Evolutionary conservation across 2,329 filamentous ascomycete genomes (phyloP).

Genomic region (Fusarium armeniacum): DNA sequence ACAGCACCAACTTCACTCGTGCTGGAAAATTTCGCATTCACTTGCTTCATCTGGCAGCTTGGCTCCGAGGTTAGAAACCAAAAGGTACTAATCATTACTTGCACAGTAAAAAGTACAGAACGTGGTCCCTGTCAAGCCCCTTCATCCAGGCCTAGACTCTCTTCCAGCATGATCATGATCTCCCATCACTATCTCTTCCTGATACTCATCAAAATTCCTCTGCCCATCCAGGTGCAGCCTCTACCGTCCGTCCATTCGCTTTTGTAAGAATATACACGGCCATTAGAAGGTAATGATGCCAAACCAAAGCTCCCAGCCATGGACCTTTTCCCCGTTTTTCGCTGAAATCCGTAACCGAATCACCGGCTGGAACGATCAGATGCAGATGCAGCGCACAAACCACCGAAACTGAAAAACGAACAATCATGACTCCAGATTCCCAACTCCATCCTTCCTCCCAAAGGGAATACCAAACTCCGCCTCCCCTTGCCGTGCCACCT

Average conservation of each 20-base stretch:
- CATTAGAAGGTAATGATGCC: conserved; percentile 52
- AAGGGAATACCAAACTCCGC: conserved; percentile 51
- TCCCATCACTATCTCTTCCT: conserved; percentile 34
- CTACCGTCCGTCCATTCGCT: conserved; percentile 46
- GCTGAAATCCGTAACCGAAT: conserved; percentile 49
- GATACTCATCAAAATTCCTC: conserved; percentile 32
- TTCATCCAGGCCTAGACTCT: conserved; percentile 30
- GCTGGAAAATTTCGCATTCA: conserved; percentile 13
- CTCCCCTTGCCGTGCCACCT: conserved; percentile 35
- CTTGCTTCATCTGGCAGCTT: conserved; percentile 27
- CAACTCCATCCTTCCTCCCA: conserved; percentile 51
- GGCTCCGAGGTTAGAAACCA: conserved; percentile 30
- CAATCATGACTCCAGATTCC: conserved; percentile 53
- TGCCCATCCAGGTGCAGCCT: conserved; percentile 42
- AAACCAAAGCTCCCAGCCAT: conserved; percentile 51
- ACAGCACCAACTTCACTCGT: conserved; percentile 1
- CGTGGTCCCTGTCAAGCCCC: conserved; percentile 37
- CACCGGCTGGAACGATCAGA: conserved; percentile 49
- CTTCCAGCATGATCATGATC: conserved; percentile 32
- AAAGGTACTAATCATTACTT: conserved; percentile 44
- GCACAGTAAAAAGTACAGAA: conserved; percentile 50
- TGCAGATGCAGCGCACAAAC: conserved; percentile 53
- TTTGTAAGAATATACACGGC: conserved; percentile 52
- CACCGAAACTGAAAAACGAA: conserved; percentile 52
- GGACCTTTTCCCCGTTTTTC: conserved; percentile 47